Conservation (phyloP, 352 stramenopile species). For the Phytophthora citrophthora region DNA sequence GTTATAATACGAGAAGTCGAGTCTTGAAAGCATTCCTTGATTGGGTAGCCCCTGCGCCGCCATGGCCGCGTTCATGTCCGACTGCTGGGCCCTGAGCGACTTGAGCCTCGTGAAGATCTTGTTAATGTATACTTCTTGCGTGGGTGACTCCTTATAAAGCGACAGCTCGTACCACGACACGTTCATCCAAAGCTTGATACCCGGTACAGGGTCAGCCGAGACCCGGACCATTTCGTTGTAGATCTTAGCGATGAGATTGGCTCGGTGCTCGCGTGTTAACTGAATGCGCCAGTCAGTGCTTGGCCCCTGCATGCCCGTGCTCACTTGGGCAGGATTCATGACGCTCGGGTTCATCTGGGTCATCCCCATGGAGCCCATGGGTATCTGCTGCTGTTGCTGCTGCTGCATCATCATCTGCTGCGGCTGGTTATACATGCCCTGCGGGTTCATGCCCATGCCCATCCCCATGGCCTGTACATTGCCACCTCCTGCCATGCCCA, state of each 20-base stretch:
- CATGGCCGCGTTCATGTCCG: conserved; percentile 76
- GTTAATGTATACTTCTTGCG: conserved; percentile 89
- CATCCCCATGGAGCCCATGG: conserved; percentile 24
- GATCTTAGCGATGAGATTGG: conserved; percentile 89
- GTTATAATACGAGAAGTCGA: conserved; percentile 88
- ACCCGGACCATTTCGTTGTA: conserved; percentile 89
- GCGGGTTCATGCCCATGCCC: conserved; percentile 40
- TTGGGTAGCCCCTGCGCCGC: conserved; percentile 69
- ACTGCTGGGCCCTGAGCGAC: conserved; percentile 74
- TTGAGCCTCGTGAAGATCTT: conserved; percentile 90
- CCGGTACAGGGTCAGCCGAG: conserved; percentile 71
- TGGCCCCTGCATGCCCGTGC: conserved; percentile 22
- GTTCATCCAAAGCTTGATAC: conserved; percentile 91
- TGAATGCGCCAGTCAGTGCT: conserved; percentile 76
- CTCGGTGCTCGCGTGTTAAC: conserved; percentile 77
- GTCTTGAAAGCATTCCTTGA: conserved; percentile 72
- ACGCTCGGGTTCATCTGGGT: conserved; percentile 38
- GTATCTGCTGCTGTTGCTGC: conserved; percentile 50
- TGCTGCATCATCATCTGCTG: conserved; percentile 62
- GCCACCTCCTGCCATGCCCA: conserved; percentile 45
- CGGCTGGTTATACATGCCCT: conserved; percentile 48
- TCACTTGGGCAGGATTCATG: conserved; percentile 26
- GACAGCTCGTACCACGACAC: conserved; percentile 88
- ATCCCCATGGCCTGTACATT: conserved; percentile 52
- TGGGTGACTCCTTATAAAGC: conserved; percentile 88